A percentile compares a stretch with the other conserved stretches of the same genome.
phyloP scores from a whole-genome alignment of 2,329 filamentous ascomycete species.

The Rugonectria rugulosa region DNA sequence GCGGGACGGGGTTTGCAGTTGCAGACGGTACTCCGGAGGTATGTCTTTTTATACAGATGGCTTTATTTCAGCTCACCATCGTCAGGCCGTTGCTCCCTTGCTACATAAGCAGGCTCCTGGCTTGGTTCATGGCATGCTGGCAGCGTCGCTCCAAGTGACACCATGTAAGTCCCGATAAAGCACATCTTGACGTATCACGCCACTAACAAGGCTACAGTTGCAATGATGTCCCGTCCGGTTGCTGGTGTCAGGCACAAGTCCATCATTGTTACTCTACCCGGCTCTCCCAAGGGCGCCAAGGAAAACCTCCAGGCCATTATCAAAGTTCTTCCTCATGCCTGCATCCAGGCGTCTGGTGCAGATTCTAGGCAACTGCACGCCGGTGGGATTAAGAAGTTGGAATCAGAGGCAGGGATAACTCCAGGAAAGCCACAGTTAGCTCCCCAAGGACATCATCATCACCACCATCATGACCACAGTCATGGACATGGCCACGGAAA shows the following conservation, averaged over 20 bases:
- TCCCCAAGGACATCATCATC: conserved; percentile 55
- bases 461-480: conserved; percentile 62
- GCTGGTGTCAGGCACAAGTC: conserved; percentile 85
- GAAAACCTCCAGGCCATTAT: conserved; percentile 92
- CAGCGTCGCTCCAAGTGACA: conserved; percentile 83
- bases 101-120: conserved; percentile 88
- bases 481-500: conserved; percentile 66
- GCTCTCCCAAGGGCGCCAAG: conserved; percentile 92
- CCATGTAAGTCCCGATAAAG: conserved; percentile 72
- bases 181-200: no score
- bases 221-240: conserved; percentile 94
- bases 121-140: conserved; percentile 93
- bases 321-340: conserved; percentile 95
- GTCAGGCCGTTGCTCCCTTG: conserved; percentile 77
- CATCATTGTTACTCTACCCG: conserved; percentile 87
- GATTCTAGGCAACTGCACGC: conserved; percentile 82
- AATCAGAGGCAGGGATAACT: conserved; percentile 77
- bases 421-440: conserved; percentile 44
- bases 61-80: background rate
- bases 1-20: conserved; percentile 90
- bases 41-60: conserved; percentile 4
- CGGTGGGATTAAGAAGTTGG: conserved; percentile 83
- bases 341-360: conserved; percentile 82
- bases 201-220: conserved; percentile 66
- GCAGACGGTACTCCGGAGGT: conserved; percentile 91